These are phyloP conservation scores for Candida vartiovaarae DNA, from an alignment of 805 yeast species.

Conservation along the genomic window DNA sequence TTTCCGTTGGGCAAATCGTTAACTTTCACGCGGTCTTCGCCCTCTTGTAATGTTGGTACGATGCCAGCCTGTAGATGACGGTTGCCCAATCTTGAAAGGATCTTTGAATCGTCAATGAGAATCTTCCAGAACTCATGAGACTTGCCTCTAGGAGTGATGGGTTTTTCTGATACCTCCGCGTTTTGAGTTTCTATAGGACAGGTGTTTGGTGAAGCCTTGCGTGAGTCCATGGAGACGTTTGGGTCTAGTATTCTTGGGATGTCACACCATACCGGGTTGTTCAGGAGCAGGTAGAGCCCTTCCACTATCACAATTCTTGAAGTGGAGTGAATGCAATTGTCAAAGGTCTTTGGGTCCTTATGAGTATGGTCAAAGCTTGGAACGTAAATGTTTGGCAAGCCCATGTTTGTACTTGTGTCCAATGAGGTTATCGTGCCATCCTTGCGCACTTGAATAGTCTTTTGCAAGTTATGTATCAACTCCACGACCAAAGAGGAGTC, in stretches of 20 bases:
- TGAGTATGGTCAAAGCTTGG: constrained; percentile 74
- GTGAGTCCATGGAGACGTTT: background rate
- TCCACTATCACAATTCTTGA: constrained; percentile 60
- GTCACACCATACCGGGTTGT: constrained; percentile 51
- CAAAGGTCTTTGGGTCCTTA: constrained; percentile 63
- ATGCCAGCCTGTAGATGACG: constrained; percentile 62
- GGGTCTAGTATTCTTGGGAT: constrained; percentile 33
- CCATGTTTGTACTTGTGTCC: constrained; percentile 6
- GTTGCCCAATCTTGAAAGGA: constrained; percentile 52
- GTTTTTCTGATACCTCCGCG: constrained; percentile 4
- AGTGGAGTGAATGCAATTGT: constrained; percentile 36
- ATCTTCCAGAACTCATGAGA: constrained; percentile 46
- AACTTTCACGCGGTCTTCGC: constrained; percentile 39
- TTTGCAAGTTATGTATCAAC: constrained; percentile 8
- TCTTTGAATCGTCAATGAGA: constrained; percentile 35
- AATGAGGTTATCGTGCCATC: constrained; percentile 4
- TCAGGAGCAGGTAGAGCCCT: constrained; percentile 64
- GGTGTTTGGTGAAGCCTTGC: background rate
- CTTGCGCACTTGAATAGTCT: constrained; percentile 8
- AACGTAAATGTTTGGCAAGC: constrained; percentile 32
- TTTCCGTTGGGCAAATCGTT: constrained; percentile 65
- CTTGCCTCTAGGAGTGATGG: constrained; percentile 14
- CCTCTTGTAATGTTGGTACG: constrained; percentile 39
- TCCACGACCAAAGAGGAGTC: constrained; percentile 33
- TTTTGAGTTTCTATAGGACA: background rate